Evolutionary conservation across 352 stramenopile species (phyloP).

Genomic region (Pythium sukuiense): DNA sequence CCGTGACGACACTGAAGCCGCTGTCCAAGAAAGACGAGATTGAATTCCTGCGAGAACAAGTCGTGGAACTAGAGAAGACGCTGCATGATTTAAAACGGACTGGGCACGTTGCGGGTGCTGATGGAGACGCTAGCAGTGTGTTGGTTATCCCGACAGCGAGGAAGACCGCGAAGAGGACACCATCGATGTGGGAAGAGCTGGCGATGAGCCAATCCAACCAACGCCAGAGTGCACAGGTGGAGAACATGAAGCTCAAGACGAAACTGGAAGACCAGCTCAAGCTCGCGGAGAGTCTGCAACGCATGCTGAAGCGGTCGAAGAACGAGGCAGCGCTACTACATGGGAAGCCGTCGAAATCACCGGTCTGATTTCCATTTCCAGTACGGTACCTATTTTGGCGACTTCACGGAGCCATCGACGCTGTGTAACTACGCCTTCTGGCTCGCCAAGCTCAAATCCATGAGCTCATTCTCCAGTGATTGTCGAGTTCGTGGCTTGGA

Average conservation of each 20-base stretch:
- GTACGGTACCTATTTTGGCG: neutral
- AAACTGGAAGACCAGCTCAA: constrained; percentile 65
- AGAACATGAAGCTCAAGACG: constrained; percentile 55
- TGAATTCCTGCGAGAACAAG: constrained; percentile 51
- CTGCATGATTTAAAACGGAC: constrained; percentile 16
- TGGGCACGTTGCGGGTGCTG: neutral
- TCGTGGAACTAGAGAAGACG: constrained; percentile 21
- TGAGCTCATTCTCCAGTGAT: too few relatives aligned
- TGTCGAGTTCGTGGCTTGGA: too few relatives aligned
- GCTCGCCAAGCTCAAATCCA: too few relatives aligned
- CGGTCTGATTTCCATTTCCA: neutral
- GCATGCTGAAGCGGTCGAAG: constrained; percentile 29
- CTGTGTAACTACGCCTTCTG: too few relatives aligned
- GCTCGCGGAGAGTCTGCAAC: constrained; percentile 34
- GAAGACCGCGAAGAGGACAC: constrained; percentile 33
- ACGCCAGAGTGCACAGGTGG: constrained; percentile 40
- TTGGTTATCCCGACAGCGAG: too few relatives aligned
- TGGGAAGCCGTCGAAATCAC: neutral
- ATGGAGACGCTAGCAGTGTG: too few relatives aligned
- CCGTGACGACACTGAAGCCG: constrained; percentile 19
- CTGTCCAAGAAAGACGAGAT: constrained; percentile 60
- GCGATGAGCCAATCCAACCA: constrained; percentile 27
- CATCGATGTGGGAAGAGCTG: constrained; percentile 34
- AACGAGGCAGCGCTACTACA: constrained; percentile 11
- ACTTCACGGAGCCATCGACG: neutral